These are phyloP conservation scores for Trichodelitschia bisporula DNA, from an alignment of 495 filamentous ascomycete genomes.

Conservation along the genomic window DNA sequence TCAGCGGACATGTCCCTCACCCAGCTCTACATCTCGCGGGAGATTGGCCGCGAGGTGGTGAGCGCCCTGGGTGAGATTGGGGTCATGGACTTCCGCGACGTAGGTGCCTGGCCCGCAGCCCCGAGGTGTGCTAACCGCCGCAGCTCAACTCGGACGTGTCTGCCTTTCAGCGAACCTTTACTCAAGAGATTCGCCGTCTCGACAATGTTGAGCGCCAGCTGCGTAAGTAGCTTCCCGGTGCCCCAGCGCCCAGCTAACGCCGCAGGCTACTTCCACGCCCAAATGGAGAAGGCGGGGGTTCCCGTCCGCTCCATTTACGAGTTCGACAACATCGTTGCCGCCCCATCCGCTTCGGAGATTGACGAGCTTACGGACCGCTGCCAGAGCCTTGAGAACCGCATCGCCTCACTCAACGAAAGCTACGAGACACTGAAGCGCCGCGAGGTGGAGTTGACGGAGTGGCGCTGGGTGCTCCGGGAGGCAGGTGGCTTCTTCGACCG, in stretches of 20 bases:
- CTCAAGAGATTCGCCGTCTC: conserved; percentile 83
- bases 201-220: conserved; percentile 97
- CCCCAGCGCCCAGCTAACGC: conserved; percentile 3
- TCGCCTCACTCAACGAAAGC: conserved; percentile 81
- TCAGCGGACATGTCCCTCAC: conserved; percentile 99
- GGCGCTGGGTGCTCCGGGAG: conserved; percentile 90
- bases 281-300: conserved; percentile 84
- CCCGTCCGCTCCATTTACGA: conserved; percentile 63
- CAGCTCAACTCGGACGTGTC: conserved; percentile 72
- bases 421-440: conserved; percentile 96
- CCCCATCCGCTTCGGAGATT: conserved; percentile 77
- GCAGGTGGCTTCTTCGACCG: conserved; percentile 93
- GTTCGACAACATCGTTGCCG: conserved; percentile 51
- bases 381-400: conserved; percentile 73
- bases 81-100: conserved; percentile 89
- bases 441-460: conserved; percentile 89
- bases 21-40: conserved; percentile 95
- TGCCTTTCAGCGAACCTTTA: conserved; percentile 93
- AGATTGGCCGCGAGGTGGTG: conserved; percentile 93
- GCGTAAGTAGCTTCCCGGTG: conserved; percentile 29
- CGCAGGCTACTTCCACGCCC: conserved; percentile 66
- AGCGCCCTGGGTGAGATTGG: conserved; percentile 91
- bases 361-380: conserved; percentile 82
- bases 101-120: conserved; percentile 21
- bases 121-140: conserved; percentile 5